phyloP scores from a whole-genome alignment of 208 protist species.

The Trypanosoma mega region DNA sequence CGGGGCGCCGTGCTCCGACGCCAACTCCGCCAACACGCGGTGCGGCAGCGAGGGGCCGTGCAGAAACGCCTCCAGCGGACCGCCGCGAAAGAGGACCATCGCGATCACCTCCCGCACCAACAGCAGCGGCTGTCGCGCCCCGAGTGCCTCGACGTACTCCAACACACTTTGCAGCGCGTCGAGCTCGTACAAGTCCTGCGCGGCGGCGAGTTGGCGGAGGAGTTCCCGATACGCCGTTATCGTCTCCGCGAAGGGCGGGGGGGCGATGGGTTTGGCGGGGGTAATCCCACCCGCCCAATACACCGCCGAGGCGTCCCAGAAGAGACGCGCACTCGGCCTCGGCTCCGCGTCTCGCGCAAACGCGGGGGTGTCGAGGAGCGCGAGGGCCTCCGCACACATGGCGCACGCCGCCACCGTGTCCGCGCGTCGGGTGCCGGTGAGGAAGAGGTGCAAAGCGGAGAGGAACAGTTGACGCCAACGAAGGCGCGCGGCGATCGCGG shows the following conservation, averaged over 20 bases:
- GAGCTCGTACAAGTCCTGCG: constrained; percentile 44
- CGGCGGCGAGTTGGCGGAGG: constrained; percentile 63
- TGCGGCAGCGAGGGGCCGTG: constrained; percentile 58
- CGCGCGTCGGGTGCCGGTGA: constrained; percentile 38
- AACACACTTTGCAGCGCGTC: constrained; percentile 48
- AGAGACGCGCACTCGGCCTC: constrained; percentile 37
- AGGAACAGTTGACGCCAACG: constrained; percentile 71
- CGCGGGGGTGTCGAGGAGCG: constrained; percentile 34
- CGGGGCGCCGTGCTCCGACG: constrained; percentile 63
- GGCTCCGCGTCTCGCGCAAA: constrained; percentile 58
- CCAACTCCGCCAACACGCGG: constrained; percentile 54
- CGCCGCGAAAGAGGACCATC: constrained; percentile 60
- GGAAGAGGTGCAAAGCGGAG: constrained; percentile 43
- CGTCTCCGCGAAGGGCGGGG: constrained; percentile 44
- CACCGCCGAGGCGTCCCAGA: constrained; percentile 49
- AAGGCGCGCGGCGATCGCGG: constrained; percentile 55
- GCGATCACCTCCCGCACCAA: constrained; percentile 62
- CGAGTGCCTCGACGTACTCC: constrained; percentile 69
- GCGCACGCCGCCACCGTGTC: constrained; percentile 59
- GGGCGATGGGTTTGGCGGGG: constrained; percentile 46
- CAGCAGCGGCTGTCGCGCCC: constrained; percentile 66
- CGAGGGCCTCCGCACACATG: constrained; percentile 42
- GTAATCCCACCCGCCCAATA: constrained; percentile 77
- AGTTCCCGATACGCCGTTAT: constrained; percentile 49
- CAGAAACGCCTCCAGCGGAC: constrained; percentile 77